Base-by-base conservation (phyloP, 169 alveolate genomes). In the Eimeria necatrix region DNA sequence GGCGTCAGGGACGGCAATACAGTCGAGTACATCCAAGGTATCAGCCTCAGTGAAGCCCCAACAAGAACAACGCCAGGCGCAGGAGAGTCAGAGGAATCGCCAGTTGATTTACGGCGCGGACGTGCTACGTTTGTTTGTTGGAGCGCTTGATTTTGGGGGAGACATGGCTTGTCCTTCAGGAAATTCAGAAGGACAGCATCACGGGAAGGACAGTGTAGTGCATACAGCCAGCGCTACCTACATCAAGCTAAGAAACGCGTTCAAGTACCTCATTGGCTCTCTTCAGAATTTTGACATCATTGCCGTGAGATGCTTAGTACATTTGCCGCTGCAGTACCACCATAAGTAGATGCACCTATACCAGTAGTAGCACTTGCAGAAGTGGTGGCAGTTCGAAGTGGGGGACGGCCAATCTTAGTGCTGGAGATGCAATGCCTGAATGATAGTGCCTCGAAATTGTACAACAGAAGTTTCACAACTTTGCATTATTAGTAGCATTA, bases 101-200 rank as follows among this genome's bases (percentile, higher is more conserved):
- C 85, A 22, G 26, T 49, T 53, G 80, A 8, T 20, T 61, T 85
- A 59, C 81, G 96, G 96, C 49, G 96, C 96, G 41, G 96, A 93
- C 68, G 96, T 93, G 60, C 59, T 93, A 70, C 94, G 96, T 16
- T 60, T 92, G 74, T 80, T 92, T 56, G 85, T 92, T 32, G 93
- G 93, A 4, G 20, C 93, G 32, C 64, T 73, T 20, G 87, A 92
- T 78, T 92, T 59, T 46, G 84, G 81, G 18, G 64, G 78, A 12
- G 95, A 92, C 73, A 85, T 85, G 92, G 80, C 49, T 20, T 85
- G 92, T n/a, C 92, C 92, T 22, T 81, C 90, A n/a, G 76, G 59
- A 53, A 78, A 41, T 41, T 53, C 92, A 26, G 64, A 84, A 5
- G 51, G 59, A 14, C 92, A 60, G 32, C 92, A 46, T 18, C 92